These are phyloP conservation scores for Colletotrichum orbiculare DNA, from an alignment of 2,329 filamentous ascomycete species.

Conservation along the genomic window DNA sequence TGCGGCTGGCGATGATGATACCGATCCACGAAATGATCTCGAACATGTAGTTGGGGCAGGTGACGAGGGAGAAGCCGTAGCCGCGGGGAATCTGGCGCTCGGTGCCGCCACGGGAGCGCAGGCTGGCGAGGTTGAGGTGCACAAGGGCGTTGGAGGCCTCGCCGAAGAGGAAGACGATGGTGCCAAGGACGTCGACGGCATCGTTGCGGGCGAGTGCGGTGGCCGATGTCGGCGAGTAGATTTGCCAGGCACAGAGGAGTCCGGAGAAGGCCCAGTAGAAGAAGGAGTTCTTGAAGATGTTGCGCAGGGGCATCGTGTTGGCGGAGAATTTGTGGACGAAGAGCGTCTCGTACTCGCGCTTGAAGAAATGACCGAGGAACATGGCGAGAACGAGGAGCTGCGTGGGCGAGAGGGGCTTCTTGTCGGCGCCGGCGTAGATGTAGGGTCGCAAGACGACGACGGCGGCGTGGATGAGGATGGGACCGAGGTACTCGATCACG, in stretches of 20 bases:
- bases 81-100: conserved; percentile 90
- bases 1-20: conserved; percentile 81
- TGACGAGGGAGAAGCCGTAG: conserved; percentile 86
- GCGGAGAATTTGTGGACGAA: conserved; percentile 96
- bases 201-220: conserved; percentile 64
- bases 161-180: conserved; percentile 79
- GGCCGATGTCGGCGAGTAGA: conserved; percentile 81
- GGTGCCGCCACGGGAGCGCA: conserved; percentile 83
- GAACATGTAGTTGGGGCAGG: conserved; percentile 97
- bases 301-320: conserved; percentile 89
- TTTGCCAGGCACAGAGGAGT: conserved; percentile 82
- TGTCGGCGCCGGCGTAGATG: conserved; percentile 56
- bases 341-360: conserved; percentile 94
- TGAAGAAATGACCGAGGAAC: conserved; percentile 86
- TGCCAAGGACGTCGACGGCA: conserved; percentile 72
- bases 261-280: conserved; percentile 95
- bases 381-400: conserved; percentile 82
- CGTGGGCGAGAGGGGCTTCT: conserved; percentile 66
- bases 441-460: conserved; percentile 78
- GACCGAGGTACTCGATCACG: conserved; percentile 93
- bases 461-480: conserved; percentile 85
- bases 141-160: conserved; percentile 84
- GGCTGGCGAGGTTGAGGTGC: conserved; percentile 80
- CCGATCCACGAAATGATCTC: conserved; percentile 90
- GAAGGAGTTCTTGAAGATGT: conserved; percentile 94